phyloP scores from a whole-genome alignment of 495 filamentous ascomycete genomes.

The Collariella sp. region DNA sequence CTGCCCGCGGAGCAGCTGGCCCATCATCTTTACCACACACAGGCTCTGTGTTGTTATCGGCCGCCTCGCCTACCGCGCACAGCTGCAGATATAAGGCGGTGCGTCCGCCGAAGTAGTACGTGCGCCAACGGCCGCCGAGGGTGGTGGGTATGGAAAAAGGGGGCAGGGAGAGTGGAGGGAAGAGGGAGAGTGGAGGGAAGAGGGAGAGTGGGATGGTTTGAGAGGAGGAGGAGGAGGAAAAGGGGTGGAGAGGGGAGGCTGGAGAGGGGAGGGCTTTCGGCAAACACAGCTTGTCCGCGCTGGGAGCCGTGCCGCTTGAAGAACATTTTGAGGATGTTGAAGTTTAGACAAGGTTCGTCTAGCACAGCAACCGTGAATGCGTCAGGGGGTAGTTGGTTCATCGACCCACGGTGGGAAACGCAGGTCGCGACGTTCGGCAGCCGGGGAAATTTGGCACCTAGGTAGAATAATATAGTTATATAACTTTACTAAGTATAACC shows the following conservation, averaged over 20 bases:
- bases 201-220: not conserved
- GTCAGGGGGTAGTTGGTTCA: not conserved
- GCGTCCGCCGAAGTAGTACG: not conserved
- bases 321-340: not conserved
- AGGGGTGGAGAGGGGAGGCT: not conserved
- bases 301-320: not conserved
- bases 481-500: too few species aligned
- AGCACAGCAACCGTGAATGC: not conserved
- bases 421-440: not conserved
- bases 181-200: too few species aligned
- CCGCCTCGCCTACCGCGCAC: not conserved
- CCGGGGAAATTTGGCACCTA: not conserved
- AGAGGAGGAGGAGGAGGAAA: not conserved
- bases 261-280: not conserved
- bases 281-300: not conserved
- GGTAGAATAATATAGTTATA: too few species aligned
- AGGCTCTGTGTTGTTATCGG: not conserved
- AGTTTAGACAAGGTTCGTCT: not conserved
- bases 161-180: too few species aligned
- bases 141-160: too few species aligned
- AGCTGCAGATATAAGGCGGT: not conserved
- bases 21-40: not conserved
- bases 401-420: not conserved
- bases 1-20: not conserved
- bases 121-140: too few species aligned